Evolutionary conservation across 306 rosid species (phyloP).

Genomic region (Acacia crassicarpa): DNA sequence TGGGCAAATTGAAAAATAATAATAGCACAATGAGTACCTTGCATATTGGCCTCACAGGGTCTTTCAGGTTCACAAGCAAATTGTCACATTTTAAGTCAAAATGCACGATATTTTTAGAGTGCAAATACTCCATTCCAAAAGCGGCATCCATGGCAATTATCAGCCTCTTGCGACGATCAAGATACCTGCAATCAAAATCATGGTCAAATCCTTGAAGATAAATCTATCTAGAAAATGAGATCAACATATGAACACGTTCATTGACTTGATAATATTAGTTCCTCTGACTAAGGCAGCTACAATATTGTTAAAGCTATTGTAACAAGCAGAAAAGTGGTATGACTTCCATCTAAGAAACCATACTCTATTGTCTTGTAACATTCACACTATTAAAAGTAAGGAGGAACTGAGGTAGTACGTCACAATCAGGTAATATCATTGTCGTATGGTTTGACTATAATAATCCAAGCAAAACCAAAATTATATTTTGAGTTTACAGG

Average conservation of each 20-base stretch:
- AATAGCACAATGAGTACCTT: conserved; percentile 51
- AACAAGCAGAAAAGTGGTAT: conserved; percentile 24
- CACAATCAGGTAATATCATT: conserved; percentile 1
- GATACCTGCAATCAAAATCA: conserved; percentile 49
- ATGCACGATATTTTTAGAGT: conserved; percentile 85
- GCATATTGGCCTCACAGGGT: conserved; percentile 84
- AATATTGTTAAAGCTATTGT: conserved; percentile 6
- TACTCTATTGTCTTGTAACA: not conserved
- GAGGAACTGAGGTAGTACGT: not conserved
- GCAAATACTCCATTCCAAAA: conserved; percentile 95
- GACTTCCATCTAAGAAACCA: not conserved
- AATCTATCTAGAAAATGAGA: conserved; percentile 15
- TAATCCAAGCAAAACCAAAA: not conserved
- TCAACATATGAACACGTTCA: not conserved
- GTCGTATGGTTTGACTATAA: not conserved
- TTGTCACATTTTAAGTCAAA: conserved; percentile 93
- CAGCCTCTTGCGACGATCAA: conserved; percentile 85
- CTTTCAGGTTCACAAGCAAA: conserved; percentile 85
- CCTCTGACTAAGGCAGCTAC: not conserved
- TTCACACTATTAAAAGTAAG: not conserved
- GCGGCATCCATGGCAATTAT: conserved; percentile 97
- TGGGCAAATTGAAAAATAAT: not conserved
- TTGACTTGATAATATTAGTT: not conserved
- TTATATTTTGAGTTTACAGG: not conserved
- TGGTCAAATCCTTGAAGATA: conserved; percentile 11